Evolutionary conservation across 352 stramenopile species (phyloP).

Genomic region (Phytophthora nicotianae): DNA sequence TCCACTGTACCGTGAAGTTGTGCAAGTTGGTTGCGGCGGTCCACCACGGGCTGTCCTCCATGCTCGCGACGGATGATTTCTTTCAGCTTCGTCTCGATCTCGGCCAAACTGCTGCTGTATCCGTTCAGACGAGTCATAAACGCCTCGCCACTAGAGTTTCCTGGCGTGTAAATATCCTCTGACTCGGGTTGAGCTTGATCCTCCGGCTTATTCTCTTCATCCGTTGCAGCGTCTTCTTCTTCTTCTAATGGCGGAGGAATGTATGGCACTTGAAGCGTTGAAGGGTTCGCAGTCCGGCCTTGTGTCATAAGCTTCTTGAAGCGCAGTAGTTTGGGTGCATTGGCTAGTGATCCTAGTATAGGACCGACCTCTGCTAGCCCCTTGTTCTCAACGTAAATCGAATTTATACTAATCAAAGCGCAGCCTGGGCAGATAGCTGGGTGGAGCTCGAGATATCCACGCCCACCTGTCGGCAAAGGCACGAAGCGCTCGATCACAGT

Average conservation of each 20-base stretch:
- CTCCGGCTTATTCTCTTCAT: conserved; percentile 23
- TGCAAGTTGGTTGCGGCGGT: conserved; percentile 69
- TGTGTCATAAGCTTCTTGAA: conserved; percentile 88
- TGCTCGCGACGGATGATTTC: conserved; percentile 59
- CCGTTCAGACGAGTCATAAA: conserved; percentile 54
- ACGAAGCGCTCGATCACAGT: conserved; percentile 82
- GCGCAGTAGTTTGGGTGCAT: conserved; percentile 66
- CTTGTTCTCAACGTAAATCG: conserved; percentile 74
- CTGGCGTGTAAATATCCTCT: conserved; percentile 22
- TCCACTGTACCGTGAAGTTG: conserved; percentile 78
- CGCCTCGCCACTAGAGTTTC: conserved; percentile 29
- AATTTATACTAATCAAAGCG: conserved; percentile 81
- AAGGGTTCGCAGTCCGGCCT: conserved; percentile 73
- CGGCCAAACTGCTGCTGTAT: conserved; percentile 50
- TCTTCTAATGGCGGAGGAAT: conserved; percentile 61
- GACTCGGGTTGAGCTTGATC: conserved; percentile 30
- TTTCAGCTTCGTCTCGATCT: conserved; percentile 58
- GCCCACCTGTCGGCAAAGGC: conserved; percentile 65
- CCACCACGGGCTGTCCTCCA: conserved; percentile 37
- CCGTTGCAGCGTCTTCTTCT: conserved; percentile 26
- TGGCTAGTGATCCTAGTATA: conserved; percentile 63
- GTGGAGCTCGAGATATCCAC: conserved; percentile 81
- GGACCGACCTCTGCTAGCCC: conserved; percentile 70
- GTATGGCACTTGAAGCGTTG: conserved; percentile 73
- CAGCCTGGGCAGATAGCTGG: conserved; percentile 81